Evolutionary conservation across 1,139 yeast genomes (phyloP), one percentile per base, ranked within the genome.

Genomic region (Hansenula lynferdii): DNA sequence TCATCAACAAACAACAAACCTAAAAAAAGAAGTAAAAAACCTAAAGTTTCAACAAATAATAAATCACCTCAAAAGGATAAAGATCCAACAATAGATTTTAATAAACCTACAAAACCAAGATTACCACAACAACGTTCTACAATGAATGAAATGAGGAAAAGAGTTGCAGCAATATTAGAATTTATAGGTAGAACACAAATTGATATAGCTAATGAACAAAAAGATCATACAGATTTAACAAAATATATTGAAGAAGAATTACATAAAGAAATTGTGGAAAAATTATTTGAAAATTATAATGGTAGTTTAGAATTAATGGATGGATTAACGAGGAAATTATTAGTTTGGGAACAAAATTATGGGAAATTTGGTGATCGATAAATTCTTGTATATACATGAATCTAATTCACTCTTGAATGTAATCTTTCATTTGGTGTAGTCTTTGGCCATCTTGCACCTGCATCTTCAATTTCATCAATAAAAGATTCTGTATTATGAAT

Each of bases 151-250:
- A 79, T 90, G 80, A 77, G 90, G 40, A 81, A 87, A 54, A 72
- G 98, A 41, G 85, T 89, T 1, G 85, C 90, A 6, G 95, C 96
- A 4, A 89, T 92, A 16, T 67, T 90, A 52, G 97, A 92, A 62
- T 92, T 90, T 72, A 72, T 90, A 23, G 87, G 87, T 8, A 70
- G 96, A 35, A 83, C 95, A 2, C 95, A 87, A 57, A 61, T 79
- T 42, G 97, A 92, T 54, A 65, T 89, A 44, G 81, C 80, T 32
- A 77, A 75, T 37, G 96, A 89, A 53, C 79, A 80, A 47, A 64
- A 69, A 9, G 70, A 72, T 42, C 75, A 85, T 50, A 64, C 67
- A 30, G 70, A 68, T 46, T 58, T 80, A 42, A 64, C 75, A 35
- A 65, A 64, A 32, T 64, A 57, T 44, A 62, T 64, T n/a, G 70